Percentiles rank a stretch among this genome's conserved stretches.
Conservation (phyloP, 495 filamentous ascomycete genomes). For the Penicillium cosmopolitanum region DNA sequence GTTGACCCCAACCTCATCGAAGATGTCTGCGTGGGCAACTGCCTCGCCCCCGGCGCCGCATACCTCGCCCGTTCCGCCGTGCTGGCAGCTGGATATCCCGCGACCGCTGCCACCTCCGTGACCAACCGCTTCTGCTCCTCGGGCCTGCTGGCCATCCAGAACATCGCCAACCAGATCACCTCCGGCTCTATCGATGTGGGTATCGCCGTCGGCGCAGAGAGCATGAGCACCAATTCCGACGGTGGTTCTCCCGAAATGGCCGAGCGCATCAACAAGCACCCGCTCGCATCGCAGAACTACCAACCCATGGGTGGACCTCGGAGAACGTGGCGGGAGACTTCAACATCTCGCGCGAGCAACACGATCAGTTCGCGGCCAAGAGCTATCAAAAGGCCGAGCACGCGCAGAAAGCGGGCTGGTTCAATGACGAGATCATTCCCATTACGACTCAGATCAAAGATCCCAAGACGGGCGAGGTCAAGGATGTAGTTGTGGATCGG, state of each 20-base stretch:
- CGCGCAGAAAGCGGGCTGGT: constrained; percentile 90
- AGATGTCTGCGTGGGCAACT: constrained; percentile 92
- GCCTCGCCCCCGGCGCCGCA: constrained; percentile 59
- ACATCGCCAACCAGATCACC: constrained; percentile 87
- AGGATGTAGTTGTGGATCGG: constrained; percentile 74
- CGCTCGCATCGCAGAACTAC: constrained; percentile 80
- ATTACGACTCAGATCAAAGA: constrained; percentile 81
- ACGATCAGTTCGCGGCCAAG: constrained; percentile 83
- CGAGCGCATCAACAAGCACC: constrained; percentile 66
- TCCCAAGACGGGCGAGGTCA: constrained; percentile 74
- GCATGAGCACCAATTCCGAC: constrained; percentile 79
- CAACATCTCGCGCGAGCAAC: constrained; percentile 70
- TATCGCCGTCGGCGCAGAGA: constrained; percentile 85
- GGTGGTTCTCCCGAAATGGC: constrained; percentile 74
- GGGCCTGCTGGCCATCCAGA: constrained; percentile 87
- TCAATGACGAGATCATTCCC: constrained; percentile 89
- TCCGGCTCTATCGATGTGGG: constrained; percentile 83
- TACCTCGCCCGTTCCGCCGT: constrained; percentile 87
- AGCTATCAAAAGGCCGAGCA: constrained; percentile 83
- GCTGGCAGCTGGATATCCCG: constrained; percentile 90
- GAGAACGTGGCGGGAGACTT: constrained; percentile 94
- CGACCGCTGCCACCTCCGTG: constrained; percentile 74
- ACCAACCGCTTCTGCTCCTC: constrained; percentile 97
- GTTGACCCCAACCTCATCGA: constrained; percentile 85
- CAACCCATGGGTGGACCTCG: constrained; percentile 93